Evolutionary conservation across 2,329 filamentous ascomycete genomes (phyloP).

Genomic region (Phoma sp.): DNA sequence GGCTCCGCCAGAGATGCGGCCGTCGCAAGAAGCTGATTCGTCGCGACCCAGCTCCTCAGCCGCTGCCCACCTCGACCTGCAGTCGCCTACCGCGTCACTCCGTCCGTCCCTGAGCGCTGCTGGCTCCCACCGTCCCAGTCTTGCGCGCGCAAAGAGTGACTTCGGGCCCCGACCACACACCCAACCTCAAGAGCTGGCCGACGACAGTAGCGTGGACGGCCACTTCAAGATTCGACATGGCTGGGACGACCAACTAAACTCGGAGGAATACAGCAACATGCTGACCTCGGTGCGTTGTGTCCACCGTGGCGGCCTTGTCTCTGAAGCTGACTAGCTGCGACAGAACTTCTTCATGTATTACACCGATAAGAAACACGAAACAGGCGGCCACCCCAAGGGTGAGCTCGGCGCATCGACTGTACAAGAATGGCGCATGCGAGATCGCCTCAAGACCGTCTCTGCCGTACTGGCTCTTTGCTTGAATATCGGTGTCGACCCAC

Average conservation of each 20-base stretch:
- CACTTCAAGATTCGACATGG: constrained; percentile 75
- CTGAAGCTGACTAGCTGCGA: constrained; percentile 16
- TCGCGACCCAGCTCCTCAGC: constrained; percentile 37
- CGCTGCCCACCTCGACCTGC: constrained; percentile 26
- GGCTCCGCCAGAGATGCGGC: constrained; percentile 13
- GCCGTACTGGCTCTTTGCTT: constrained; percentile 92
- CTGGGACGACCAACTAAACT: constrained; percentile 91
- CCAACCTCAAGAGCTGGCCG: constrained; percentile 36
- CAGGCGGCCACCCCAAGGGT: constrained; percentile 81
- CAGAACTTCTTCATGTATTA: constrained; percentile 99
- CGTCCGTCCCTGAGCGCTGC: constrained; percentile 60
- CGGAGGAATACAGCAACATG: constrained; percentile 84
- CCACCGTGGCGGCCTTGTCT: neutral
- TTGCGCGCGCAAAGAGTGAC: constrained; percentile 65
- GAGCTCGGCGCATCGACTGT: constrained; percentile 62
- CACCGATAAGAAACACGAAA: constrained; percentile 96
- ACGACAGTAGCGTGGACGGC: constrained; percentile 56
- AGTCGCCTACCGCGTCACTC: constrained; percentile 46
- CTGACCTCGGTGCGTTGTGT: constrained; percentile 72
- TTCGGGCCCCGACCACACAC: constrained; percentile 56
- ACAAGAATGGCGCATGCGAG: constrained; percentile 97
- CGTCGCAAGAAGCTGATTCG: constrained; percentile 19
- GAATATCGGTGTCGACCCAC: constrained; percentile 96
- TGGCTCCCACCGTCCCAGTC: constrained; percentile 47
- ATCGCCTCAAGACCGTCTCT: constrained; percentile 94